Percentiles rank a stretch among this genome's conserved stretches.
These are phyloP conservation scores for Cryphonectria radicalis DNA, from an alignment of 2,329 filamentous ascomycete species.

Conservation along the genomic window DNA sequence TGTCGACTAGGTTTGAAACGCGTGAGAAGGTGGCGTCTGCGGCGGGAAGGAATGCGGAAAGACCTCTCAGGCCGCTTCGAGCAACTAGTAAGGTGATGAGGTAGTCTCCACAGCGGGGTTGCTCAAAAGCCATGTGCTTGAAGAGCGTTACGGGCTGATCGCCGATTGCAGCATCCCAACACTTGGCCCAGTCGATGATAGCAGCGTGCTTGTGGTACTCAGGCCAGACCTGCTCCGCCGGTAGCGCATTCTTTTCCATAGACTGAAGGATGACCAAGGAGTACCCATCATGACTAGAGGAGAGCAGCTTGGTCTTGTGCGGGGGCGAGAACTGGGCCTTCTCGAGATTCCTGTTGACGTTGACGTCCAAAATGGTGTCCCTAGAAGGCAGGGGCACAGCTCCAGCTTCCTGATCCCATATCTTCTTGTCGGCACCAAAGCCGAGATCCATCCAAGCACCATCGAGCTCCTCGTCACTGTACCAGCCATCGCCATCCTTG, in stretches of 20 bases:
- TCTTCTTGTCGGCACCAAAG: slow-evolving; percentile 4
- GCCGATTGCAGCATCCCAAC: slow-evolving; percentile 2
- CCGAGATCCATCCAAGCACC: slow-evolving; percentile 9
- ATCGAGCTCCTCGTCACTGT: slow-evolving; percentile 6
- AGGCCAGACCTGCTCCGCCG: slow-evolving; percentile 5
- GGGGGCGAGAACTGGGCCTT: slow-evolving; percentile 5
- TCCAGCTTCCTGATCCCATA: slow-evolving; percentile 6
- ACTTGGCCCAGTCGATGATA: background rate
- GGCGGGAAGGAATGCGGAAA: slow-evolving; percentile 8
- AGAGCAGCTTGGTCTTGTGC: background rate
- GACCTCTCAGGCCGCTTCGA: slow-evolving; percentile 12
- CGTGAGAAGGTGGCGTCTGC: slow-evolving; percentile 1
- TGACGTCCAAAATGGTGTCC: slow-evolving; percentile 2
- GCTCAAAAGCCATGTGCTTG: slow-evolving; percentile 11
- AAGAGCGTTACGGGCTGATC: slow-evolving; percentile 1
- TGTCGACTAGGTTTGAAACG: slow-evolving; percentile 3
- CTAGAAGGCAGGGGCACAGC: slow-evolving; percentile 4
- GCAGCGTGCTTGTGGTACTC: slow-evolving; percentile 8
- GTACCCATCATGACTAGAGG: slow-evolving; percentile 10
- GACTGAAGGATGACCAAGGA: slow-evolving; percentile 7
- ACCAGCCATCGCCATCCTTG: slow-evolving; percentile 12
- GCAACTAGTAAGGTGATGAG: slow-evolving; percentile 8
- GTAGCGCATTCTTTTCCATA: background rate
- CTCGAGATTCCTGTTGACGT: slow-evolving; percentile 3
- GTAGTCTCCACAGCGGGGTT: slow-evolving; percentile 12